These are phyloP conservation scores for Vigna trinervia DNA, from an alignment of 306 rosid genomes.

Conservation along the genomic window DNA sequence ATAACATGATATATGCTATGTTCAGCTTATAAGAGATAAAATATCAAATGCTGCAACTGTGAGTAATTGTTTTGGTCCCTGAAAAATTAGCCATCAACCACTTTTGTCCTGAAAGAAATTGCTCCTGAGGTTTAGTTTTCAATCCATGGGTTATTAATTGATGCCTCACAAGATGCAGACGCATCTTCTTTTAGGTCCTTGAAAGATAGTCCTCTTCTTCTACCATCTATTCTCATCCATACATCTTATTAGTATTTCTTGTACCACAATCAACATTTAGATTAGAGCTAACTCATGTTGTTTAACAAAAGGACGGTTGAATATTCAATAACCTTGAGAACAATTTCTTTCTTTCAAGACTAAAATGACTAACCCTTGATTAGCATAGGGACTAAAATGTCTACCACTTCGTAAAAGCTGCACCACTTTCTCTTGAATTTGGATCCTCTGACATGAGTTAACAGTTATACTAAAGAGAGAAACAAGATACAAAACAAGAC, in stretches of 20 bases:
- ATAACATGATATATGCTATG: constrained; percentile 22
- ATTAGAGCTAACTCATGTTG: background rate
- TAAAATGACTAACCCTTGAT: background rate
- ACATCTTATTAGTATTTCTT: background rate
- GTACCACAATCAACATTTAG: background rate
- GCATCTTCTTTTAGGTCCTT: background rate
- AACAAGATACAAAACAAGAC: background rate
- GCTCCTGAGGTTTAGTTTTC: background rate
- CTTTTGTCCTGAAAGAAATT: background rate
- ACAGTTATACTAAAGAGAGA: background rate
- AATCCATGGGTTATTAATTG: background rate
- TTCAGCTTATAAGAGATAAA: background rate
- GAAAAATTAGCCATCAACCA: background rate
- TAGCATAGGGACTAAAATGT: background rate
- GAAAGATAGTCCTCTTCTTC: background rate
- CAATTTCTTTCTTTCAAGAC: background rate
- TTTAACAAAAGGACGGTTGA: background rate
- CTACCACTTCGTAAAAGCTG: background rate
- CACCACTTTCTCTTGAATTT: constrained; percentile 14
- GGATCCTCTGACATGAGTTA: background rate
- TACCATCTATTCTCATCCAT: background rate
- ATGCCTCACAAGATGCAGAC: background rate
- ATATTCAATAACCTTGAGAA: background rate
- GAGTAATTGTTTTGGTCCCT: background rate
- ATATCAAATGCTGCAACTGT: background rate